Evolutionary conservation across 2,329 filamentous ascomycete species (phyloP), one percentile per base, ranked within the genome.

Genomic region (Stemphylium vesicarium): DNA sequence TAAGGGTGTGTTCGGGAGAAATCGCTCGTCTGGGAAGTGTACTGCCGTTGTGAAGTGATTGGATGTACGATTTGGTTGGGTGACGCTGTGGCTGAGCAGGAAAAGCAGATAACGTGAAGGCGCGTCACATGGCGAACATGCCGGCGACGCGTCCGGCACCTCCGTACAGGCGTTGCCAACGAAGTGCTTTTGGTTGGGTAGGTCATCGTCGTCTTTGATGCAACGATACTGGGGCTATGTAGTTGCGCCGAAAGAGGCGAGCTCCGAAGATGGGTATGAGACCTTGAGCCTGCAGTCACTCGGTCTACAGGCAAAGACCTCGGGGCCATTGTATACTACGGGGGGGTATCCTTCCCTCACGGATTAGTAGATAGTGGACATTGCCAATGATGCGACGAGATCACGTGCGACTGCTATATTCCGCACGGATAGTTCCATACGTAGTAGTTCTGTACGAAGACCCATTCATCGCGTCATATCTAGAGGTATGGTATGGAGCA

Each of bases 31-130:
- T 20, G 20, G 20, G 20, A 20, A 20, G 20, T 20, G 20, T 20
- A 20, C 36, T 35, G 33, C 35, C 45, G 38, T 16, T 32, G 1
- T 3, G 16, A 12, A 16, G 40, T 31, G 32, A 36, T 41, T 36
- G 36, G 41, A 2, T 26, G 22, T 18, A 29, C 18, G 3, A 35
- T 45, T 40, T 33, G 40, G 20, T n/a, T 35, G 26, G 47, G 35
- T 51, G 52, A 51, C 36, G 52, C 43, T 36, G 47, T 45, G 47
- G 40, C 36, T 26, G 41, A 38, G 33, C 4, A 32, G 13, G 31
- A 54, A 45, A 41, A 55, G 20, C 46, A 55, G 46, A 44, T 39
- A 43, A 39, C 38, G 45, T 44, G 45, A 44, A 44, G 38, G 38
- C 39, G 50, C 31, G 44, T 32, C 47, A 20, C n/a, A 18, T 13